A percentile compares a stretch with the other conserved stretches of the same genome.
These are phyloP conservation scores for Vitellaria paradoxa DNA, from an alignment of 179 eudicot genomes.

Conservation along the genomic window DNA sequence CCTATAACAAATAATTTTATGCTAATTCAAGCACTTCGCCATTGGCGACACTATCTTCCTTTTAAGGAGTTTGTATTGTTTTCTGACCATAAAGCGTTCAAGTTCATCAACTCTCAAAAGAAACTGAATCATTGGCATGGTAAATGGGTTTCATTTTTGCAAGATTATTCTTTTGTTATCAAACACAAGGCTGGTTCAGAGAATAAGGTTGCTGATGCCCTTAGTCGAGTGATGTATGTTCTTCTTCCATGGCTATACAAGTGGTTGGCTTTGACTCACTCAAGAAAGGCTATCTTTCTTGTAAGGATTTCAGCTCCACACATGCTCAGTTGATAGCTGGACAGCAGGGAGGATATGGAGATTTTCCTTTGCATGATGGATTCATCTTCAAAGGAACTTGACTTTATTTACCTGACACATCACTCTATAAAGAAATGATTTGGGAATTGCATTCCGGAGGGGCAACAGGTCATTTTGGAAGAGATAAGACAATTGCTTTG, in stretches of 20 bases:
- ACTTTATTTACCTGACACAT: neutral
- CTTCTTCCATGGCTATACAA: neutral
- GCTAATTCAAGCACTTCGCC: neutral
- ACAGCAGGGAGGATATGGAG: neutral
- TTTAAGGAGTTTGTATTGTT: constrained; percentile 5
- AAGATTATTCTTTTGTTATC: neutral
- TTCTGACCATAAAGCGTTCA: constrained; percentile 11
- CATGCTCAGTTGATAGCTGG: neutral
- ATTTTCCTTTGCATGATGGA: neutral
- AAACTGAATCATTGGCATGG: neutral
- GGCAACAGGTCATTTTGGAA: neutral
- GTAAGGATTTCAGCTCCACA: neutral
- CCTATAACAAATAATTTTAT: constrained; percentile 1
- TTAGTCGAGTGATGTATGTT: neutral
- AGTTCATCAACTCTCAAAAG: constrained; percentile 7
- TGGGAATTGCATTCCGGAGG: constrained; percentile 11
- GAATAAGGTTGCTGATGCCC: neutral
- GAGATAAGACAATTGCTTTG: constrained; percentile 7
- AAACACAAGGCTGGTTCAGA: neutral
- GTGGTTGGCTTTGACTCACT: neutral
- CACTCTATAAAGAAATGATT: neutral
- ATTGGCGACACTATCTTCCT: constrained; percentile 4
- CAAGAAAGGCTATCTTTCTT: neutral
- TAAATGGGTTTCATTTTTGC: constrained; percentile 1
- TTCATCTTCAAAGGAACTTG: neutral